Evolutionary conservation across 805 yeast genomes (phyloP), one percentile per base, ranked within the genome.

Genomic region (Cyberlindnera amylophila): DNA sequence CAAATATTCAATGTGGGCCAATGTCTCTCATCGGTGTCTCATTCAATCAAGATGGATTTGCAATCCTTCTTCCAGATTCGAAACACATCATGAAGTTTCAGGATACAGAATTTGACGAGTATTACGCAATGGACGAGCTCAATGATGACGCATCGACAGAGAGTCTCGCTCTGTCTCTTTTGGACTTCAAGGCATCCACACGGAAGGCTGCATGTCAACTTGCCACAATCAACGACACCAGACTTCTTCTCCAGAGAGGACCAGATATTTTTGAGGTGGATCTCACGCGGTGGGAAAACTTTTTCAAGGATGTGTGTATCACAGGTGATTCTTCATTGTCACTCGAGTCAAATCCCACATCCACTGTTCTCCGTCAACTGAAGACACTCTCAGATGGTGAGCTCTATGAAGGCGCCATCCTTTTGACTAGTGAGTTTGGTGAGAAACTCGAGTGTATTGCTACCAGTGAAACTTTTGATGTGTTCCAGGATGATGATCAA

Each of bases 21-120:
- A 47, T 52, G 6, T 67, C 62, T 32, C 29, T 65, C 1, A 36
- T 65, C 14, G 44, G 47, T 21, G 32, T 62, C 17, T 36, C 57
- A 6, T 59, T 58, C 40, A 54, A 55, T 13, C 49, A 61, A 41
- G 64, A 64, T 10, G 62, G 65, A 9, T 34, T 62, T 21, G 34
- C 61, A 1, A 26, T 63, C 0, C 42, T 64, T 14, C 55, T 61
- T 9, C 65, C 62, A 33, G 70, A 67, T 41, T 41, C 52, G 13
- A 62, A 58, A 17, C 45, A 57, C 13, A 45, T 61, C 0, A 71
- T 70, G 75, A 61, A 57, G 34, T 68, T 54, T 34, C n/a, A 36
- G 1, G 51, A 47, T 1, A 45, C 53, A 1, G 59, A 51, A 27
- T 42, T 47, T 18, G 48, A 54, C n/a, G 53, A 58, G 29, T 51